Conservation (phyloP, 2,329 filamentous ascomycete genomes). For the Botrytis paeoniae region DNA sequence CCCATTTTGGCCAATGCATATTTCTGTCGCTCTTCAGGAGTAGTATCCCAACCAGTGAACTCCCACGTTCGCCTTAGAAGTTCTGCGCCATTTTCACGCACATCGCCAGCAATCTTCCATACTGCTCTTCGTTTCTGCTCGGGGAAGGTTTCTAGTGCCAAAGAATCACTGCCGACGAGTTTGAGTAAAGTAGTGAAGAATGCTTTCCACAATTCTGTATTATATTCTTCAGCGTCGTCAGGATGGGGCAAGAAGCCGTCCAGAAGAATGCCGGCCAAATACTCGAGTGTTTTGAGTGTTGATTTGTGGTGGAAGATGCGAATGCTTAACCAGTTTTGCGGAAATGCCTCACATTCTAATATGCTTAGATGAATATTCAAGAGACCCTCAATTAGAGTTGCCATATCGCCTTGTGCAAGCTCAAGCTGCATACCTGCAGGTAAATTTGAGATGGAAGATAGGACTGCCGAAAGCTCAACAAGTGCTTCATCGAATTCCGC, state of each 20-base stretch:
- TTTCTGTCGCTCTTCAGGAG: constrained; percentile 68
- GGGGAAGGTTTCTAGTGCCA: constrained; percentile 92
- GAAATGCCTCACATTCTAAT: constrained; percentile 84
- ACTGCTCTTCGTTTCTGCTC: constrained; percentile 95
- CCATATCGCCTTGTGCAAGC: constrained; percentile 69
- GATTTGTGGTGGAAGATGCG: constrained; percentile 92
- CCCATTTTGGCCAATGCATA: constrained; percentile 84
- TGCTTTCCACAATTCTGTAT: constrained; percentile 88
- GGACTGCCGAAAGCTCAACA: constrained; percentile 81
- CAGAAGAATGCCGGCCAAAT: constrained; percentile 75
- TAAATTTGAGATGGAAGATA: constrained; percentile 77
- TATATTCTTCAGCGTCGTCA: constrained; percentile 78
- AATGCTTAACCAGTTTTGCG: constrained; percentile 83
- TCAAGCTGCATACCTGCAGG: constrained; percentile 73
- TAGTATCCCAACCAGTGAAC: constrained; percentile 94
- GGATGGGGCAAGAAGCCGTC: constrained; percentile 82
- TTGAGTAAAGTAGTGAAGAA: constrained; percentile 89
- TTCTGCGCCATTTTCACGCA: constrained; percentile 86
- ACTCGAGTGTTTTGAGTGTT: constrained; percentile 80
- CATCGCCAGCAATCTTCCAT: constrained; percentile 98
- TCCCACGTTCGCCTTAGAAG: constrained; percentile 86
- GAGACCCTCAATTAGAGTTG: constrained; percentile 71
- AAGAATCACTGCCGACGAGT: constrained; percentile 81
- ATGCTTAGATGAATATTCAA: constrained; percentile 88
- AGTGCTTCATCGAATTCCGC: constrained; percentile 77